Evolutionary conservation across 495 filamentous ascomycete species (phyloP).

Genomic region (Penicillium paradoxum): DNA sequence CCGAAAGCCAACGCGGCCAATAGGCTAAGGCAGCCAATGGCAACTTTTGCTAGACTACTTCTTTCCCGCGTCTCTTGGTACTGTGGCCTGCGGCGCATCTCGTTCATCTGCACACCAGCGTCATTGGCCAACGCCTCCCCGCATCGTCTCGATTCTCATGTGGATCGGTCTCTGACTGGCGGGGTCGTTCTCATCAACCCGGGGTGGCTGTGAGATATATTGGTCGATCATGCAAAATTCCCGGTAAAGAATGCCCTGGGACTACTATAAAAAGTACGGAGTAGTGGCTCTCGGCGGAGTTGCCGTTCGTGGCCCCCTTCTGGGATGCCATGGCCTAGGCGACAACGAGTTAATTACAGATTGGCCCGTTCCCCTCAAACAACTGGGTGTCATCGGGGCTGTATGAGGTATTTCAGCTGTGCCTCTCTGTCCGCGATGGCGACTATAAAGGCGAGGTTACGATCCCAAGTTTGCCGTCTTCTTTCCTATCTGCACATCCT

Average conservation of each 20-base stretch:
- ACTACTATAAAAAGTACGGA: background rate
- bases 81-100: background rate
- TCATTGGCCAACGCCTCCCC: constrained; percentile 9
- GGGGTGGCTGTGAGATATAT: background rate
- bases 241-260: background rate
- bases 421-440: background rate
- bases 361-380: background rate
- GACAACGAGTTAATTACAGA: background rate
- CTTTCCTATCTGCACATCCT: background rate
- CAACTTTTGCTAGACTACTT: background rate
- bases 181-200: background rate
- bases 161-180: constrained; percentile 5
- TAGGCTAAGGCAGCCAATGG: background rate
- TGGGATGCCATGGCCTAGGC: background rate
- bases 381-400: background rate
- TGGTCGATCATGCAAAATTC: background rate
- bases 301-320: background rate
- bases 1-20: background rate
- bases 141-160: constrained; percentile 7
- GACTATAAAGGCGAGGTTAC: background rate
- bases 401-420: background rate
- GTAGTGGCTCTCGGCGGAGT: constrained; percentile 4
- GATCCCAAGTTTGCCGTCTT: background rate
- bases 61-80: background rate
- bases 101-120: constrained; percentile 6